These are phyloP conservation scores for Xylaria palmicola DNA, from an alignment of 495 filamentous ascomycete genomes.

Conservation along the genomic window DNA sequence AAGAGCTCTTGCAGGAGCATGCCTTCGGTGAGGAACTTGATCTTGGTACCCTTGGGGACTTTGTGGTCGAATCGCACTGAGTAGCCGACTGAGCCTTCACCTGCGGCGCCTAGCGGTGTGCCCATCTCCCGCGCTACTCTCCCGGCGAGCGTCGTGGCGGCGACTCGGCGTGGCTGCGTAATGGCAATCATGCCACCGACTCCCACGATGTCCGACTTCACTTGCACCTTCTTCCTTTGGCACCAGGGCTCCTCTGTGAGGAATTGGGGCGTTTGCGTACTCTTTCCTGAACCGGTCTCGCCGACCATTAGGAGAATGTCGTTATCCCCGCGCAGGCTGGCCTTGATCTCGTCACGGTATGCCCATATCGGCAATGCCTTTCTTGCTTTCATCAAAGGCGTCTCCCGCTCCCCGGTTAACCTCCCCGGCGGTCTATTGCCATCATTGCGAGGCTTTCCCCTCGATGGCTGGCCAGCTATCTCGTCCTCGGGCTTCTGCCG, in stretches of 20 bases:
- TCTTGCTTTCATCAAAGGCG: conserved; percentile 36
- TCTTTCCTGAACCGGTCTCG: conserved; percentile 95
- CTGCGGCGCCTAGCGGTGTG: conserved; percentile 65
- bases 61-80: conserved; percentile 89
- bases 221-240: conserved; percentile 51
- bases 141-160: conserved; percentile 86
- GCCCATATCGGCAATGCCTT: conserved; percentile 79
- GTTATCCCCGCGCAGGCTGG: conserved; percentile 56
- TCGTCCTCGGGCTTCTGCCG: conserved; percentile 9
- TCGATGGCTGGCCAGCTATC: not conserved
- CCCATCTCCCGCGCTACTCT: conserved; percentile 92
- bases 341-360: conserved; percentile 66
- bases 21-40: conserved; percentile 96
- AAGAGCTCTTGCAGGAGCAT: conserved; percentile 96
- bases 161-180: conserved; percentile 90
- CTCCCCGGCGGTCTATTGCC: not conserved
- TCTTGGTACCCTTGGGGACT: conserved; percentile 64
- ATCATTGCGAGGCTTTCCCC: not conserved
- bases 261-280: conserved; percentile 94
- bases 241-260: conserved; percentile 80
- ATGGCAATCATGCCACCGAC: conserved; percentile 91
- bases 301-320: conserved; percentile 85
- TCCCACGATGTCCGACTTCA: conserved; percentile 47
- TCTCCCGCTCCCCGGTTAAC: conserved; percentile 25
- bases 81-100: conserved; percentile 70